These are phyloP conservation scores for Nicotiana rustica DNA, from an alignment of 305 asterid genomes.

Conservation along the genomic window DNA sequence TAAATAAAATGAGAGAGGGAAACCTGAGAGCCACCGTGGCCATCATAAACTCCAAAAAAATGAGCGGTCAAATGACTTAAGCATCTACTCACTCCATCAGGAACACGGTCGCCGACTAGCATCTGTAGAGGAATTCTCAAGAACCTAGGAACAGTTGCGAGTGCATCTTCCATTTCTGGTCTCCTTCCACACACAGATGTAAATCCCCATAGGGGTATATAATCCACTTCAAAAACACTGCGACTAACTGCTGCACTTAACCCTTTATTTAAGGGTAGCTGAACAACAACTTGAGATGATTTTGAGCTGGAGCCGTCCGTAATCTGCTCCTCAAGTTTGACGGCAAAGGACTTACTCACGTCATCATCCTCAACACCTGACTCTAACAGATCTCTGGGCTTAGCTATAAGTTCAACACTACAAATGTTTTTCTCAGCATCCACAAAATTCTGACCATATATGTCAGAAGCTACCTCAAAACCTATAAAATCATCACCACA, in stretches of 20 bases:
- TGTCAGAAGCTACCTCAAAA: conserved; percentile 43
- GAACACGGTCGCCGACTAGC: conserved; percentile 60
- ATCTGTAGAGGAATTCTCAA: conserved; percentile 65
- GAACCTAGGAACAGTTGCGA: conserved; percentile 71
- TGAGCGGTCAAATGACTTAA: conserved; percentile 78
- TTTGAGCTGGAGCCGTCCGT: conserved; percentile 49
- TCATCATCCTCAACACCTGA: conserved; percentile 37
- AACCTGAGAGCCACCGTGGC: conserved; percentile 98
- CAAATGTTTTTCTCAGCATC: conserved; percentile 51
- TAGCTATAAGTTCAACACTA: conserved; percentile 52
- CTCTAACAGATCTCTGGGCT: conserved; percentile 40
- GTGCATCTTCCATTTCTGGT: conserved; percentile 94
- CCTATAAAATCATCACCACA: conserved; percentile 61
- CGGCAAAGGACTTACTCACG: conserved; percentile 34
- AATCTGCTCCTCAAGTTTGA: conserved; percentile 44
- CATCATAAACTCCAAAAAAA: conserved; percentile 97
- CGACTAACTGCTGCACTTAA: conserved; percentile 43
- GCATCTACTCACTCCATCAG: conserved; percentile 55
- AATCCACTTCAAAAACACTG: conserved; percentile 86
- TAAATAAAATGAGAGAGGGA: conserved; percentile 26
- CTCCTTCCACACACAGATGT: conserved; percentile 85
- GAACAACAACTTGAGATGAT: conserved; percentile 44
- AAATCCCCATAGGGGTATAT: conserved; percentile 89
- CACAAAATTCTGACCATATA: conserved; percentile 43
- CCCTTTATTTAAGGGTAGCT: conserved; percentile 46